Base-by-base conservation (phyloP, 148 eudicot genomes). In the Tetragonia tetragonoides region DNA sequence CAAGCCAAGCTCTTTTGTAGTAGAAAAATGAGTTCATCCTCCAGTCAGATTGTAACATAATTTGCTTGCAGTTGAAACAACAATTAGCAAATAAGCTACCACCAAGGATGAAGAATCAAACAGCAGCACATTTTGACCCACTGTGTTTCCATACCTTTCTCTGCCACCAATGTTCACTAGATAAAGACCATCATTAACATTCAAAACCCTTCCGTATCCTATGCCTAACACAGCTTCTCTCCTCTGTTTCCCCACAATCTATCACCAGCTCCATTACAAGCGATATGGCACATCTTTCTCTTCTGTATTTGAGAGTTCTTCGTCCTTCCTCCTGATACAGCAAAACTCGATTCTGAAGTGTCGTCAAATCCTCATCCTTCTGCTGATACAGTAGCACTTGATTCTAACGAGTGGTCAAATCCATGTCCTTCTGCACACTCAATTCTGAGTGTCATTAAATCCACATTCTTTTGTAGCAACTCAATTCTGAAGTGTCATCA, bases 281-380 rank as follows among this genome's bases (percentile, higher is more conserved):
- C 7, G 20, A 72, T 39, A 38, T 10, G 40, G 11, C 24, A 17
- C 4, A 24, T 39, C 65, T 37, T 23, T 53, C 63, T 72, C 63
- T 72, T 72, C 44, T n/a, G 15, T 68, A 42, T 57, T 47, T 73
- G 34, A 81, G 57, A 78, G 76, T 24, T 84, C 49, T 72, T 79
- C 75, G 47, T 77, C 80, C 41, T 66, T 46, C 23, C 24, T 78
- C 51, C 53, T 61, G 67, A 76, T 20, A 47, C 74, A 70, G 64
- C 40, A 65, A 73, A 28, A 71, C 78, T 14, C 51, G 64, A 66
- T 70, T 73, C 72, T 68, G 60, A 66, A 16, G 23, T 47, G 85
- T 82, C 88, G 84, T 74, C 80, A 76, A 54, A 63, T 91, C 88
- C 87, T 73, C 77, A 72, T 91, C 90, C 64, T 89, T 87, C 24